Conservation (phyloP, 2,329 filamentous ascomycete genomes). For the Zopfia rhizophila region DNA sequence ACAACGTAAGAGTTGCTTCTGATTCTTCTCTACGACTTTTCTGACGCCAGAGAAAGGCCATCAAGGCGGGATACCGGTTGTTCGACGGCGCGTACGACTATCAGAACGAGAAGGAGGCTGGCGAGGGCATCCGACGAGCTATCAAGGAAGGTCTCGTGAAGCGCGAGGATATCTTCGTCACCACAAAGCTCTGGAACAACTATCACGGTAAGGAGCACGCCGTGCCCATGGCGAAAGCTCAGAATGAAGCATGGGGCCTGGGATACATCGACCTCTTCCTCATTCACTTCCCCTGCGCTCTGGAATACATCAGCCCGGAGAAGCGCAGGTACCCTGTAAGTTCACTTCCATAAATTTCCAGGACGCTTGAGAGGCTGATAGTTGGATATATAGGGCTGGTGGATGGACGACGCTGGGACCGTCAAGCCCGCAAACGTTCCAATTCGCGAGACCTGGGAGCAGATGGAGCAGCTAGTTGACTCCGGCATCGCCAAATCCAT, state of each 20-base stretch:
- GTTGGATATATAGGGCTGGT: slow-evolving; percentile 29
- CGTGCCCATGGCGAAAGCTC: slow-evolving; percentile 76
- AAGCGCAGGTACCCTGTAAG: slow-evolving; percentile 31
- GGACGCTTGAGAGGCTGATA: not conserved
- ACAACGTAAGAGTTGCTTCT: slow-evolving; percentile 62
- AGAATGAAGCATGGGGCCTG: slow-evolving; percentile 80
- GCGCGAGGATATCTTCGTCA: slow-evolving; percentile 82
- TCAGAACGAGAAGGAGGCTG: slow-evolving; percentile 34
- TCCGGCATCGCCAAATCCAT: slow-evolving; percentile 65
- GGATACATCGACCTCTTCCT: slow-evolving; percentile 92
- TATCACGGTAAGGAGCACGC: slow-evolving; percentile 83
- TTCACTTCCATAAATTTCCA: not conserved
- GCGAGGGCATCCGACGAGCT: slow-evolving; percentile 29
- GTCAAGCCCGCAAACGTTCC: slow-evolving; percentile 26
- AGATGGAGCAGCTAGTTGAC: slow-evolving; percentile 42
- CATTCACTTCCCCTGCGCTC: slow-evolving; percentile 85
- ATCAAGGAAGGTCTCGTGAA: slow-evolving; percentile 52
- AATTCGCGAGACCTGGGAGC: slow-evolving; percentile 46
- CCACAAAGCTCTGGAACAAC: slow-evolving; percentile 89
- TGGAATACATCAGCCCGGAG: slow-evolving; percentile 83
- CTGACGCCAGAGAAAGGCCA: slow-evolving; percentile 20
- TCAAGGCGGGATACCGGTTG: slow-evolving; percentile 41
- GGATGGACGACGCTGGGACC: slow-evolving; percentile 65
- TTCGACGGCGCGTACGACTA: slow-evolving; percentile 43
- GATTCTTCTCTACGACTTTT: too few species aligned